Evolutionary conservation across 2,329 filamentous ascomycete species (phyloP).

Genomic region (Trichophyton benhamiae): DNA sequence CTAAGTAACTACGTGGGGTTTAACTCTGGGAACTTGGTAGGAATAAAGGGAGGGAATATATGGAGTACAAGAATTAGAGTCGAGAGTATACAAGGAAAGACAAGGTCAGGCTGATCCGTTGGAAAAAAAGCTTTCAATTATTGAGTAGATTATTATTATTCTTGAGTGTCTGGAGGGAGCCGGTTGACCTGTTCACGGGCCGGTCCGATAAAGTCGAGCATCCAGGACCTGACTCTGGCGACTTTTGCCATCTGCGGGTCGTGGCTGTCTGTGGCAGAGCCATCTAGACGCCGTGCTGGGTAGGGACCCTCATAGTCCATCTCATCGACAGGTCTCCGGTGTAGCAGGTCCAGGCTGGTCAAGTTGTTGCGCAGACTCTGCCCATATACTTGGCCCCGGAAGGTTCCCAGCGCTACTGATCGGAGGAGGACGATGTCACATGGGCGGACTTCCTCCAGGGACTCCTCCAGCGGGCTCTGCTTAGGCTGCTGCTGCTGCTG

Average conservation of each 20-base stretch:
- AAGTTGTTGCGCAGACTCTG: conserved; percentile 63
- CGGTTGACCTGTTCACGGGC: background rate
- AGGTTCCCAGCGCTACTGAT: conserved; percentile 67
- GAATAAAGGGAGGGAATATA: too few relatives aligned
- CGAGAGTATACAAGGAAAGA: too few relatives aligned
- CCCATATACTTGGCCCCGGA: conserved; percentile 66
- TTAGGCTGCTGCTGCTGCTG: conserved; percentile 7
- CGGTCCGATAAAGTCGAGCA: conserved; percentile 51
- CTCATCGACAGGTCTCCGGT: conserved; percentile 42
- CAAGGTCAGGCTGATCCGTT: too few relatives aligned
- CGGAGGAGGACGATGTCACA: conserved; percentile 69
- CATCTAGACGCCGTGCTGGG: conserved; percentile 17
- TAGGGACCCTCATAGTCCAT: conserved; percentile 41
- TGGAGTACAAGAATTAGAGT: too few relatives aligned
- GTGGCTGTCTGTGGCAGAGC: conserved; percentile 15
- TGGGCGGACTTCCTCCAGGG: conserved; percentile 42
- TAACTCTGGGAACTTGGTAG: too few relatives aligned
- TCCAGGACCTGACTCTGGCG: conserved; percentile 60
- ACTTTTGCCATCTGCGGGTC: conserved; percentile 51
- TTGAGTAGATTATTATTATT: too few relatives aligned
- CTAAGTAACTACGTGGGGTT: background rate
- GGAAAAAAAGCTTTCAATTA: too few relatives aligned
- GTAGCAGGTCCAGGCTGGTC: conserved; percentile 57
- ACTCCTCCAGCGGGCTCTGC: conserved; percentile 27
- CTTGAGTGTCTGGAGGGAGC: conserved; percentile 27